phyloP scores from a whole-genome alignment of 2,329 filamentous ascomycete species.

The Colletotrichum orchidophilum region DNA sequence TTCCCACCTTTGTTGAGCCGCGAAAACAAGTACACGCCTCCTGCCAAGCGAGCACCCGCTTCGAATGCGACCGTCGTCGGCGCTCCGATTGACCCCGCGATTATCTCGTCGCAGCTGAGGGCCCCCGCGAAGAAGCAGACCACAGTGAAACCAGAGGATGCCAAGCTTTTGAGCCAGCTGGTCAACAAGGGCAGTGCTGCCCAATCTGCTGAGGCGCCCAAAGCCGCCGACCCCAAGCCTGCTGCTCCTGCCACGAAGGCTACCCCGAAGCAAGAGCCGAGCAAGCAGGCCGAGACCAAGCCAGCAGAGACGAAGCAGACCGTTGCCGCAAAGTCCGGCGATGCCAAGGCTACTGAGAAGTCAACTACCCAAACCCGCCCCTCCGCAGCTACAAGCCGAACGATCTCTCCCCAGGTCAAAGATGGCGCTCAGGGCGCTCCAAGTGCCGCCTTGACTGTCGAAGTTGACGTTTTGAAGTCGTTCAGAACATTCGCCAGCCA shows the following conservation, averaged over 20 bases:
- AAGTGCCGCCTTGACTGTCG: conserved; percentile 69
- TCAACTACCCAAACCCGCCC: conserved; percentile 41
- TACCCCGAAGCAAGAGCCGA: conserved; percentile 19
- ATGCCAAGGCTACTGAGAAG: conserved; percentile 31
- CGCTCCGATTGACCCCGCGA: conserved; percentile 85
- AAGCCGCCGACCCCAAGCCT: conserved; percentile 19
- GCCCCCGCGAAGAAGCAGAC: conserved; percentile 53
- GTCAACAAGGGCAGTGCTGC: conserved; percentile 12
- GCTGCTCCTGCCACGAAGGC: conserved; percentile 7
- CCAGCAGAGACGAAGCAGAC: conserved; percentile 20
- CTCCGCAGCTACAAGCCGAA: conserved; percentile 51
- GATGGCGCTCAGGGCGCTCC: conserved; percentile 54
- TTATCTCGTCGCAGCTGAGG: conserved; percentile 86
- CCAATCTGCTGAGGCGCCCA: conserved; percentile 10
- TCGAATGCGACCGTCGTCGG: conserved; percentile 78
- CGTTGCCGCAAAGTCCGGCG: not conserved
- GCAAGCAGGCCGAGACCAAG: conserved; percentile 9
- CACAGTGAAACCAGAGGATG: conserved; percentile 45
- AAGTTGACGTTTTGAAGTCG: conserved; percentile 67
- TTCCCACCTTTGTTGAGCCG: conserved; percentile 71
- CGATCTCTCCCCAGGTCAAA: conserved; percentile 51
- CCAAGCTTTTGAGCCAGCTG: conserved; percentile 23
- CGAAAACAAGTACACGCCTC: conserved; percentile 86
- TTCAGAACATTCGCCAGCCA: conserved; percentile 72
- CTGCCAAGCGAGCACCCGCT: conserved; percentile 83